phyloP scores from a whole-genome alignment of 2,329 filamentous ascomycete species.

The Aspergillus melleus region DNA sequence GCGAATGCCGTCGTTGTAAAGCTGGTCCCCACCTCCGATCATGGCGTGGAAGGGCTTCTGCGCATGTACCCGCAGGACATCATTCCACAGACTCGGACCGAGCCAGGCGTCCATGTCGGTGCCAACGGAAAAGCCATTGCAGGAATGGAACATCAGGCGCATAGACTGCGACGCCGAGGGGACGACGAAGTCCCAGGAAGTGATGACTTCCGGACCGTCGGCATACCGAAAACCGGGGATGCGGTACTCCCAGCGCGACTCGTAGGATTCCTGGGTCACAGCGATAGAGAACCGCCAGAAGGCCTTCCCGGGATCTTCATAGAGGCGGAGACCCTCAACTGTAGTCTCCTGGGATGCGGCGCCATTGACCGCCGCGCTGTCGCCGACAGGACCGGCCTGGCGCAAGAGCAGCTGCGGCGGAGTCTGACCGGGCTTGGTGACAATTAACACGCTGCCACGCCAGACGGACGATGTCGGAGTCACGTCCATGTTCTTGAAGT shows the following conservation, averaged over 20 bases:
- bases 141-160: conserved; percentile 70
- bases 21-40: conserved; percentile 90
- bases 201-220: conserved; percentile 55
- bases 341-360: conserved; percentile 24
- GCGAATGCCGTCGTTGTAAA: conserved; percentile 75
- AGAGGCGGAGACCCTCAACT: conserved; percentile 56
- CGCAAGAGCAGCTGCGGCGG: conserved; percentile 59
- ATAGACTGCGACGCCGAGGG: conserved; percentile 63
- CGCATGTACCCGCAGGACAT: conserved; percentile 61
- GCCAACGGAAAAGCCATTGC: conserved; percentile 67
- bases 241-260: conserved; percentile 77
- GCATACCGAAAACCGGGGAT: conserved; percentile 66
- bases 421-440: conserved; percentile 69
- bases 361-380: conserved; percentile 20
- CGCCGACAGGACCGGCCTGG: conserved; percentile 32
- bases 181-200: conserved; percentile 56
- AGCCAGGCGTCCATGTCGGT: conserved; percentile 64
- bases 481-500: conserved; percentile 49
- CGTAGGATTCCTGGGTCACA: conserved; percentile 68
- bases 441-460: conserved; percentile 83
- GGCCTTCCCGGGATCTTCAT: conserved; percentile 58
- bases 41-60: conserved; percentile 65
- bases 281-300: conserved; percentile 61
- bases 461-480: conserved; percentile 51
- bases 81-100: conserved; percentile 64